Evolutionary conservation across 177 flowering plant species (phyloP).

Genomic region (Tripterygium wilfordii): DNA sequence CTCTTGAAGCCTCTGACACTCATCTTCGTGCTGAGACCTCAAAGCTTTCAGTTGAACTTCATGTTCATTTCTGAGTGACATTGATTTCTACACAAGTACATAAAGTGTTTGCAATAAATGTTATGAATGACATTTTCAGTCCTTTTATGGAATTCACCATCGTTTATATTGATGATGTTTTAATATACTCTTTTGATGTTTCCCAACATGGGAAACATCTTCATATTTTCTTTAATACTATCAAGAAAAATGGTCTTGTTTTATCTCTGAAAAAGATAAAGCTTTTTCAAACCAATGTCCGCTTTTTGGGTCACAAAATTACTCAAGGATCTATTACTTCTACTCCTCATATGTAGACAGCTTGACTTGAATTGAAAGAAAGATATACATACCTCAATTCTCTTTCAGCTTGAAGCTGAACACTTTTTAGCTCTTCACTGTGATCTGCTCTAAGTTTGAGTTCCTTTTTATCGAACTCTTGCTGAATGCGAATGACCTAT

Average conservation of each 20-base stretch:
- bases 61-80: conserved; percentile 53
- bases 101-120: conserved; percentile 10
- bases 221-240: too few relatives aligned
- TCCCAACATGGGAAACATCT: too few relatives aligned
- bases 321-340: too few relatives aligned
- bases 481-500: conserved; percentile 52
- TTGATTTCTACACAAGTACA: conserved; percentile 37
- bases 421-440: conserved; percentile 47
- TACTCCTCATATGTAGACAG: neutral
- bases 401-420: conserved; percentile 60
- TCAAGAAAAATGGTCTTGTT: too few relatives aligned
- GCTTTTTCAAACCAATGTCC: too few relatives aligned
- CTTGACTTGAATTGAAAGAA: neutral
- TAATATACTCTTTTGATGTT: too few relatives aligned
- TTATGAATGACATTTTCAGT: too few relatives aligned
- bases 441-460: conserved; percentile 41
- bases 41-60: conserved; percentile 67
- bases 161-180: too few relatives aligned
- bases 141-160: too few relatives aligned
- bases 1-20: conserved; percentile 61
- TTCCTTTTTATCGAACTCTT: conserved; percentile 58
- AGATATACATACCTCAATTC: conserved; percentile 53
- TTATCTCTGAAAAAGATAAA: too few relatives aligned
- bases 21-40: conserved; percentile 72
- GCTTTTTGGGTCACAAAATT: too few relatives aligned